Conservation (phyloP, 805 yeast genomes). For the Dipodascus geniculatus region DNA sequence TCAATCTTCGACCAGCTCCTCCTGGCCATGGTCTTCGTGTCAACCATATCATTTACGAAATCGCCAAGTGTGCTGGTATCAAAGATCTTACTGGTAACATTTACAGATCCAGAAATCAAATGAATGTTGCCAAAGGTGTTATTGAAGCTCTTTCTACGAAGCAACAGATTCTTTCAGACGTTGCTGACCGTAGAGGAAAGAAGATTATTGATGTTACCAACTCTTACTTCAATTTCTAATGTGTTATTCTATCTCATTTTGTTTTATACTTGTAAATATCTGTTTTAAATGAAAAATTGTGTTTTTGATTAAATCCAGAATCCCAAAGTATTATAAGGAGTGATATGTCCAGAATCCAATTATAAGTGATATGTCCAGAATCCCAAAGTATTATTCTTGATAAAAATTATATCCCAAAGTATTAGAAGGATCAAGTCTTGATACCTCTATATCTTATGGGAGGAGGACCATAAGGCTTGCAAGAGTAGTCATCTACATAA, state of each 20-base stretch:
- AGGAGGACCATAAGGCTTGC: constrained; percentile 16
- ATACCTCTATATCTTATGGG: constrained; percentile 14
- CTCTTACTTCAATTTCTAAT: constrained; percentile 49
- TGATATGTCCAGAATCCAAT: too few relatives aligned
- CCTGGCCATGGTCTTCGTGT: constrained; percentile 91
- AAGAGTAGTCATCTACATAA: constrained; percentile 12
- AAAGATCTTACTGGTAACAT: constrained; percentile 87
- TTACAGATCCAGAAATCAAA: constrained; percentile 82
- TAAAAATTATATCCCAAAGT: neutral
- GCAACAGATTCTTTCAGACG: constrained; percentile 74
- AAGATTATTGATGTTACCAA: constrained; percentile 87
- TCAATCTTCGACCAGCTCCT: constrained; percentile 75
- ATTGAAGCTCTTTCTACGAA: constrained; percentile 65
- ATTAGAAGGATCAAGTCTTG: constrained; percentile 4
- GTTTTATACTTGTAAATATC: neutral
- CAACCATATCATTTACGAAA: constrained; percentile 78
- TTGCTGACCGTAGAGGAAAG: constrained; percentile 89
- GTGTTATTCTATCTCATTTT: neutral
- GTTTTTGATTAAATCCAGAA: too few relatives aligned
- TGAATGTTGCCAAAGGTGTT: constrained; percentile 88
- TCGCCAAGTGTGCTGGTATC: constrained; percentile 89
- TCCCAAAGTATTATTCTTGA: too few relatives aligned
- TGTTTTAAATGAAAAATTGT: neutral
- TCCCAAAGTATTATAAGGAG: too few relatives aligned
- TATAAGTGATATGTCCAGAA: too few relatives aligned